Conservation (phyloP, 2,329 filamentous ascomycete species). For the Helotiales sp. region DNA sequence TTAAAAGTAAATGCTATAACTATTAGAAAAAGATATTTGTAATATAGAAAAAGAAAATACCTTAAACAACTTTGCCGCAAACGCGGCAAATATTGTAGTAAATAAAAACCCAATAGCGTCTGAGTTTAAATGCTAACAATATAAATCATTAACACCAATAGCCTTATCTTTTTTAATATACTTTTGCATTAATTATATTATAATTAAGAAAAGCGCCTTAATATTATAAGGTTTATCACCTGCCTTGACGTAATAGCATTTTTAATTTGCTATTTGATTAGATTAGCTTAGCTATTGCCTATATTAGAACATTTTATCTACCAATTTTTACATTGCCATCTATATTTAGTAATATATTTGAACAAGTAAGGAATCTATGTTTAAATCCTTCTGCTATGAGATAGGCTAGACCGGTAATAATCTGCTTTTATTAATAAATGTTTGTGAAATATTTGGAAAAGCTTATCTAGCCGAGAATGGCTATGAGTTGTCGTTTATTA, state of each 20-base stretch:
- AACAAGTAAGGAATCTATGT: too few relatives aligned
- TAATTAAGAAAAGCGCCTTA: background rate
- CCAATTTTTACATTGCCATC: too few relatives aligned
- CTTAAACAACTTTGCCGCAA: conserved; percentile 25
- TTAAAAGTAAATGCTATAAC: background rate
- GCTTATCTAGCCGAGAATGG: conserved; percentile 30
- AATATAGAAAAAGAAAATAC: conserved; percentile 10
- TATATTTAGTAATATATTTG: too few relatives aligned
- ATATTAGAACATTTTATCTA: too few relatives aligned
- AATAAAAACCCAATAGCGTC: conserved; percentile 44
- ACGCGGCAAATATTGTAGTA: conserved; percentile 38
- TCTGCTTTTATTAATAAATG: too few relatives aligned
- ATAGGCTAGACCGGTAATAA: too few relatives aligned
- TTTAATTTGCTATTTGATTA: too few relatives aligned
- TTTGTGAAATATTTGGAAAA: too few relatives aligned
- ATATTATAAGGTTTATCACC: background rate
- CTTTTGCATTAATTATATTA: conserved; percentile 21
- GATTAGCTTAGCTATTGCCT: too few relatives aligned
- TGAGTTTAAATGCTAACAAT: conserved; percentile 41
- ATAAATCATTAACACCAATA: conserved; percentile 42
- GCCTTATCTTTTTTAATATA: conserved; percentile 44
- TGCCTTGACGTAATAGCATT: too few relatives aligned
- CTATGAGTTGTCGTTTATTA: conserved; percentile 20
- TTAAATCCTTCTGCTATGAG: too few relatives aligned
- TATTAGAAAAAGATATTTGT: background rate